Evolutionary conservation across 202 grass and related monocot species (phyloP).

Genomic region (Brachypodium distachyon): DNA sequence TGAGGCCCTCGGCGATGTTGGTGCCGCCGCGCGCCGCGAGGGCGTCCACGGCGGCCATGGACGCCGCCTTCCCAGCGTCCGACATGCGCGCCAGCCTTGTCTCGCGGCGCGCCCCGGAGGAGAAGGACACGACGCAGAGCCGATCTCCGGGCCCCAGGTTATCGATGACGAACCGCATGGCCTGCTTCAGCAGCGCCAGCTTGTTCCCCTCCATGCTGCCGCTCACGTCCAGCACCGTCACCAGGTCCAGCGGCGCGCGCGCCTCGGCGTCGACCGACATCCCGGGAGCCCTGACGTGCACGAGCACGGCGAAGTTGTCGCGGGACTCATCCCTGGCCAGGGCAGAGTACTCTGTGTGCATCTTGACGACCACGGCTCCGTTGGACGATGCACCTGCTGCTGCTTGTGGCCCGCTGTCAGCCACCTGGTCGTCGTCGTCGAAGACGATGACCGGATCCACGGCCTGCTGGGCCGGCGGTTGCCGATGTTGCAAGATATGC

Average conservation of each 20-base stretch:
- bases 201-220: slow-evolving; percentile 31
- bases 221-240: slow-evolving; percentile 40
- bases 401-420: background rate
- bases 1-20: slow-evolving; percentile 56
- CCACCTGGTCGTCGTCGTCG: background rate
- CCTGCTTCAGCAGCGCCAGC: slow-evolving; percentile 39
- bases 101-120: background rate
- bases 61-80: background rate
- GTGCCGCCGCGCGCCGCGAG: background rate
- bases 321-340: background rate
- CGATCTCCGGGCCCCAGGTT: slow-evolving; percentile 33
- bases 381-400: background rate
- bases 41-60: slow-evolving; percentile 9
- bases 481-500: background rate
- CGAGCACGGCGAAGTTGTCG: slow-evolving; percentile 26
- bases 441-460: background rate
- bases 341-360: background rate
- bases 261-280: background rate
- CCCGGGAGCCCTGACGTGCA: slow-evolving; percentile 26
- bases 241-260: slow-evolving; percentile 25
- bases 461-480: background rate
- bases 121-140: slow-evolving; percentile 38
- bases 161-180: slow-evolving; percentile 50
- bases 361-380: background rate
- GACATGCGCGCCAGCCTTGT: slow-evolving; percentile 28